phyloP scores from a whole-genome alignment of 169 alveolate species.

The Besnoitia besnoiti region DNA sequence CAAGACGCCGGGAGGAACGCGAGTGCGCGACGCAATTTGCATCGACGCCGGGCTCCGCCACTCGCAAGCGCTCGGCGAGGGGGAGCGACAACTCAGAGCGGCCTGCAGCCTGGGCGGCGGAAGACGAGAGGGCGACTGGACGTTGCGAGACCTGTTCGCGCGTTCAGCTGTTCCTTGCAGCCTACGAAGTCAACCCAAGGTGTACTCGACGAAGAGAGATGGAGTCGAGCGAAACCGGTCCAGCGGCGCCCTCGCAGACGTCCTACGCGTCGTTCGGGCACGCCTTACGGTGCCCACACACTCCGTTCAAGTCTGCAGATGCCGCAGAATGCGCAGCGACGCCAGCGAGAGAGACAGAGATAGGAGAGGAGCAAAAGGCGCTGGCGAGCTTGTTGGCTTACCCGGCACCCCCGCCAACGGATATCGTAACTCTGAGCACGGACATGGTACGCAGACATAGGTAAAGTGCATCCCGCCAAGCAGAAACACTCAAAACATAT shows the following conservation, averaged over 20 bases:
- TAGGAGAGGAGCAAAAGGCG: neutral
- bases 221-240: neutral
- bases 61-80: neutral
- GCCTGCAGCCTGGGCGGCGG: neutral
- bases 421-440: neutral
- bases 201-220: neutral
- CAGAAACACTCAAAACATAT: neutral
- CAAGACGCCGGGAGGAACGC: no score
- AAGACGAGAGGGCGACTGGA: neutral
- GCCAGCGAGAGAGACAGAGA: neutral
- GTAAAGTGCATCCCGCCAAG: no score
- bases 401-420: neutral
- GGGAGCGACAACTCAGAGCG: neutral
- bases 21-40: no score
- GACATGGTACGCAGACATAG: neutral
- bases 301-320: neutral
- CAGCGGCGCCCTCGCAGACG: neutral
- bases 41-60: no score
- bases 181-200: constrained; percentile 12
- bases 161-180: neutral
- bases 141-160: neutral
- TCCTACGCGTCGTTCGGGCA: no score
- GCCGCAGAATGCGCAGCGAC: neutral
- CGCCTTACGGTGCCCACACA: no score
- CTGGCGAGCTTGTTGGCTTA: neutral